Evolutionary conservation across 1,284 basidiomycete genomes (phyloP).

Genomic region (Hemileia vastatrix): DNA sequence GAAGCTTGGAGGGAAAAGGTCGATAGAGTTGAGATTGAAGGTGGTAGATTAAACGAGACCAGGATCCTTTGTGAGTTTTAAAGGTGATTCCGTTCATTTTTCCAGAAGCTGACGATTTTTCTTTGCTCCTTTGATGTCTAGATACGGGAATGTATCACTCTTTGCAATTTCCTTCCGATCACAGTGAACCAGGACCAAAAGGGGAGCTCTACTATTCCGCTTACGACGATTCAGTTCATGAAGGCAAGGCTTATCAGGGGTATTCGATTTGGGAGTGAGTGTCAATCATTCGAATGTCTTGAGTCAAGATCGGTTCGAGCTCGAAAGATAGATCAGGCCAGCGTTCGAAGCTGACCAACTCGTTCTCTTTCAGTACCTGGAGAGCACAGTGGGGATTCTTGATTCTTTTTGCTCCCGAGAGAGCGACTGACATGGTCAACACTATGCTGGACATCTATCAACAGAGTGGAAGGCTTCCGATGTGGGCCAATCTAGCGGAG

Average conservation of each 20-base stretch:
- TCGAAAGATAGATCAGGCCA: too few relatives aligned
- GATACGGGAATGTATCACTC: too few relatives aligned
- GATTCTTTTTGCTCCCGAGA: conserved; percentile 64
- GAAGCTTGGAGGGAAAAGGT: conserved; percentile 62
- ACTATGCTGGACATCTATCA: conserved; percentile 69
- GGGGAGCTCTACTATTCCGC: conserved; percentile 63
- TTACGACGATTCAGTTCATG: conserved; percentile 58
- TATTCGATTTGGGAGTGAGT: conserved; percentile 75
- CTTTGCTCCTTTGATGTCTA: too few relatives aligned
- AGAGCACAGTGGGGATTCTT: conserved; percentile 69
- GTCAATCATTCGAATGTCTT: too few relatives aligned
- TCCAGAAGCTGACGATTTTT: conserved; percentile 47
- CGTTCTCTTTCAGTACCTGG: conserved; percentile 49
- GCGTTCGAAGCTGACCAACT: background rate
- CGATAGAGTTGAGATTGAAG: conserved; percentile 55
- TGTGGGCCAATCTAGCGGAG: conserved; percentile 78
- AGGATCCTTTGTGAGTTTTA: conserved; percentile 53
- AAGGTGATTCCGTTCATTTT: conserved; percentile 38
- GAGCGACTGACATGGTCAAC: conserved; percentile 62
- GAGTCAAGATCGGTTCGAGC: too few relatives aligned
- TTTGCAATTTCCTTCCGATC: conserved; percentile 65
- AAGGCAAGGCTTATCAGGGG: conserved; percentile 62
- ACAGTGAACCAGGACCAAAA: too few relatives aligned
- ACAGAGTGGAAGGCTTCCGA: conserved; percentile 71
- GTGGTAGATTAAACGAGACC: conserved; percentile 52